phyloP scores from a whole-genome alignment of 768 basidiomycete species.

The Hortiboletus campestris region DNA sequence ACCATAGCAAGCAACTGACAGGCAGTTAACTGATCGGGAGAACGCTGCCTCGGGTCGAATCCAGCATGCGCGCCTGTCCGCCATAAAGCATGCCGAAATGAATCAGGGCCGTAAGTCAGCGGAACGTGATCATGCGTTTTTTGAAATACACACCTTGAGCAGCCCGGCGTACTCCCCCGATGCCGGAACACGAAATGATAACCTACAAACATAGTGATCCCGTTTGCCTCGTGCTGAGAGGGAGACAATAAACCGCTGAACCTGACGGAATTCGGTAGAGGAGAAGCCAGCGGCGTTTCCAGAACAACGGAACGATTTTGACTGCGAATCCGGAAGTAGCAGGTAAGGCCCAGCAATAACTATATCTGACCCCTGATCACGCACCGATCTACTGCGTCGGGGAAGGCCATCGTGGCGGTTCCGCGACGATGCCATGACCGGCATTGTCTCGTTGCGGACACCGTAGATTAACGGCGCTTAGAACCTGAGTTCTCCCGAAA shows the following conservation, averaged over 20 bases:
- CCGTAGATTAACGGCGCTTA: constrained; percentile 20
- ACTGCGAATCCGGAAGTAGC: constrained; percentile 30
- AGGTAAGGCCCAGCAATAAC: constrained; percentile 22
- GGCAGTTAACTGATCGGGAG: constrained; percentile 16
- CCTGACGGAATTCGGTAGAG: constrained; percentile 6
- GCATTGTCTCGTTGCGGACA: constrained; percentile 23
- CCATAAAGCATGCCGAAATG: constrained; percentile 27
- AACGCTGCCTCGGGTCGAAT: constrained; percentile 15
- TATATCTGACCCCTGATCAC: constrained; percentile 24
- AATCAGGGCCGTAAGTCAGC: constrained; percentile 24
- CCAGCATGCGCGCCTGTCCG: constrained; percentile 10
- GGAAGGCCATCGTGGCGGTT: constrained; percentile 28
- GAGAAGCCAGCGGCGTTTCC: constrained; percentile 25
- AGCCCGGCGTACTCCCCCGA: background rate
- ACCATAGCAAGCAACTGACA: background rate
- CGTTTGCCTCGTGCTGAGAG: constrained; percentile 3
- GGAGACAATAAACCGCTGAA: background rate
- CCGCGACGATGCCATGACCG: constrained; percentile 23
- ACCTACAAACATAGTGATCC: background rate
- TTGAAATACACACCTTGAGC: constrained; percentile 1
- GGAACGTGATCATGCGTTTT: constrained; percentile 3
- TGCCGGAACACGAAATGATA: background rate
- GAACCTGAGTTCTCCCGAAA: constrained; percentile 11
- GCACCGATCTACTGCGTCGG: constrained; percentile 27
- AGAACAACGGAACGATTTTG: constrained; percentile 18